phyloP scores from a whole-genome alignment of 2,329 filamentous ascomycete genomes.

The Trichoderma sp. region DNA sequence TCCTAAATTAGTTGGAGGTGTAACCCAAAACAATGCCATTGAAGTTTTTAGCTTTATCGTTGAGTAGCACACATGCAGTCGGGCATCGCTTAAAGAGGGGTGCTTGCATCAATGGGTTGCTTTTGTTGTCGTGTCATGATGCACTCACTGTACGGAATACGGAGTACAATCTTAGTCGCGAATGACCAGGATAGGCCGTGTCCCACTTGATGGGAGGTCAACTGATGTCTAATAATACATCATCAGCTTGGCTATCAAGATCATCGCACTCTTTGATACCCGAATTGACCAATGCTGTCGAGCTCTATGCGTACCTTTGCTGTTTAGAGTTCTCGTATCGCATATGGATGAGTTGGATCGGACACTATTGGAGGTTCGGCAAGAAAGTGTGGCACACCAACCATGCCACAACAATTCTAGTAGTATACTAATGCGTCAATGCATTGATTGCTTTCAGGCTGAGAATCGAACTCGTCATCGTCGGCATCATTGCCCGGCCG shows the following conservation, averaged over 20 bases:
- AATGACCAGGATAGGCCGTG: not conserved
- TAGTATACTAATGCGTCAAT: no score
- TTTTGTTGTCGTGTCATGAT: not conserved
- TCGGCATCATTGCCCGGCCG: slow-evolving; percentile 9
- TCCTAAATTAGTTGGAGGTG: not conserved
- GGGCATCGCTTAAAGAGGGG: not conserved
- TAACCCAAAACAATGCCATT: not conserved
- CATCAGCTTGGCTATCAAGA: not conserved
- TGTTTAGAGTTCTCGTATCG: slow-evolving; percentile 12
- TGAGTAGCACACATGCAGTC: not conserved
- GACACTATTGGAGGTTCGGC: slow-evolving; percentile 6
- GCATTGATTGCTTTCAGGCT: not conserved
- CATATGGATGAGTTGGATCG: not conserved
- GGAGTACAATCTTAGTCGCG: not conserved
- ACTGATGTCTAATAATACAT: not conserved
- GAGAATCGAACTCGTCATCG: slow-evolving; percentile 8
- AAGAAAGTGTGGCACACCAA: slow-evolving; percentile 9
- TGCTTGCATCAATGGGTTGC: not conserved
- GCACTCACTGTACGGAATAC: not conserved
- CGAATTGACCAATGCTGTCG: not conserved
- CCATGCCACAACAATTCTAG: not conserved
- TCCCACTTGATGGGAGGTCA: not conserved
- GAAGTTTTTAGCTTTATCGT: not conserved
- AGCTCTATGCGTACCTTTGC: not conserved
- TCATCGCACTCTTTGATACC: not conserved